Base-by-base conservation (phyloP, 23 red algal species). In the Gracilaria gracilis region DNA sequence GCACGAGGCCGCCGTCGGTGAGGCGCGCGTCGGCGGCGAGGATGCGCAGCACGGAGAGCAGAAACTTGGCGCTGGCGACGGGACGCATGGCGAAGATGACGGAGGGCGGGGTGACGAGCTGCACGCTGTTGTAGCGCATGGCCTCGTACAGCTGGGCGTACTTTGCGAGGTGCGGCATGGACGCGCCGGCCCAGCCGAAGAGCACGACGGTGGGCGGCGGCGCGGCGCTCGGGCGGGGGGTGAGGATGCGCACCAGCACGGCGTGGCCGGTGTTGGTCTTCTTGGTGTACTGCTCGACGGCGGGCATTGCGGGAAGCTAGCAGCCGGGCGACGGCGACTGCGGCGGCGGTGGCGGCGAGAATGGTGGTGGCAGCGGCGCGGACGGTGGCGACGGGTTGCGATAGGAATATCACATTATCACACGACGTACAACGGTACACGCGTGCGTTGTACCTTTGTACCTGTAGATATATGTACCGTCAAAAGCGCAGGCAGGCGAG, bases 261-360 rank as follows among this genome's bases (percentile, higher is more conserved):
- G 71, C 24, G 49, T 90, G 57, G 36, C 87, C 87, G 17, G 87
- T 81, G 54, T 90, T 80, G 27, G 87, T 81, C 74, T 90, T 90
- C 59, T 90, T 81, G 42, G 69, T 69, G 40, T 90, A 90, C 74
- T 67, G 51, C 64, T 90, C 87, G 31, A 90, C 72, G 72, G 40
- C 16, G 8, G 50, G 9, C 72, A 77, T 77, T 5, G 46, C 23
- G 72, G n/a, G n/a, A n/a, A n/a, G n/a, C n/a, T n/a, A 1, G 69
- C 59, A 64, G 8, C 8, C 59, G 69, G 36, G 36, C 38, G 69
- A 29, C 4, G 36, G 37, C 37, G 59, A 27, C n/a, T n/a, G 59
- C 24, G 62, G 27, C 28, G 62, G 39, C 34, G 34, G 36, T 4
- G 66, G 66, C 57, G 57, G 16, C 3, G n/a, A 59, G 57, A n/a